phyloP scores from a whole-genome alignment of 192 early-diverging fungal species.

The Rhizophagus prolifer region DNA sequence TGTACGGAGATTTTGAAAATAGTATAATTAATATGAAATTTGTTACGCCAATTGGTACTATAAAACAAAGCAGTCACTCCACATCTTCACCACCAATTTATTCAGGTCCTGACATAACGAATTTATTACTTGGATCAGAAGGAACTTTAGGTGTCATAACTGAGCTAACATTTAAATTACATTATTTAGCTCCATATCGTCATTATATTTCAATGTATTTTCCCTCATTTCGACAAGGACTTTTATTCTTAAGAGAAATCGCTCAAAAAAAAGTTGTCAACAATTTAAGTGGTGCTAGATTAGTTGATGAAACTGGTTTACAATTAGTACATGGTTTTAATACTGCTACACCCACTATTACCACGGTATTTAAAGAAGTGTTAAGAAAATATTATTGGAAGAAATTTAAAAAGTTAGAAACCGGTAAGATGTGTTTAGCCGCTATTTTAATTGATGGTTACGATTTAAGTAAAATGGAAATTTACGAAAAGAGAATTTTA shows the following conservation, averaged over 20 bases:
- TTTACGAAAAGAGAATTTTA: constrained; percentile 3
- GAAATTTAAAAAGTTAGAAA: constrained; percentile 1
- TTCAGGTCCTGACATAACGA: not conserved
- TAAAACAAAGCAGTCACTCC: not conserved
- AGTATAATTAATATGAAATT: constrained; percentile 16
- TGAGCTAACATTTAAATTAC: constrained; percentile 1
- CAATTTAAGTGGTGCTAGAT: not conserved
- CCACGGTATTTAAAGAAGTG: not conserved
- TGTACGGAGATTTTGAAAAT: constrained; percentile 2
- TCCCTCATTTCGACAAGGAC: not conserved
- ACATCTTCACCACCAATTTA: not conserved
- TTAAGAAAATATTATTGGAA: constrained; percentile 18
- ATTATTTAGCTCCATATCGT: not conserved
- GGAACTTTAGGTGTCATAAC: constrained; percentile 15
- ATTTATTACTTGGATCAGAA: constrained; percentile 17
- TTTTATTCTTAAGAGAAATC: constrained; percentile 12
- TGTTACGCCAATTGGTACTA: constrained; percentile 8
- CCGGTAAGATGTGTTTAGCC: constrained; percentile 22
- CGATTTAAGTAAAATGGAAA: not conserved
- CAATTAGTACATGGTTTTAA: constrained; percentile 10
- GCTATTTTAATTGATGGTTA: constrained; percentile 9
- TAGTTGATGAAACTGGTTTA: constrained; percentile 9
- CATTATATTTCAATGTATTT: constrained; percentile 17
- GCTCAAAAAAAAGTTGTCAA: constrained; percentile 11
- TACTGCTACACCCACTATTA: not conserved